These are phyloP conservation scores for Aegilops umbellulata DNA, from an alignment of 176 grass and related monocot genomes.

Conservation along the genomic window DNA sequence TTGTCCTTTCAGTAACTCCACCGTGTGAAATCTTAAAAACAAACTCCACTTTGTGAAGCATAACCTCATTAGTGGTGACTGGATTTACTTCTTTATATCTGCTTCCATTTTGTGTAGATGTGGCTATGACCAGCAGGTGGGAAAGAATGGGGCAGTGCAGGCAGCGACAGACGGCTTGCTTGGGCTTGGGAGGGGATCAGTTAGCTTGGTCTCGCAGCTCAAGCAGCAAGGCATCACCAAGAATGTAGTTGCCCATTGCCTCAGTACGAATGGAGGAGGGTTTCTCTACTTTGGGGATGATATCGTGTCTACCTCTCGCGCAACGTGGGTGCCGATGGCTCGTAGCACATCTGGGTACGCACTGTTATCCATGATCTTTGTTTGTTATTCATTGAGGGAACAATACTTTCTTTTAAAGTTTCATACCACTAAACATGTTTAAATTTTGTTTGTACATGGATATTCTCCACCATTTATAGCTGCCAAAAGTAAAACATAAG, in stretches of 20 bases:
- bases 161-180: slow-evolving; percentile 68
- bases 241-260: slow-evolving; percentile 81
- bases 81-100: background rate
- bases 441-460: no score
- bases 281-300: slow-evolving; percentile 89
- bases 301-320: slow-evolving; percentile 46
- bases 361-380: background rate
- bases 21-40: background rate
- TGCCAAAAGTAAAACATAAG: no score
- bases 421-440: no score
- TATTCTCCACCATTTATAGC: no score
- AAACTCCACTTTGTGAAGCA: background rate
- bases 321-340: slow-evolving; percentile 66
- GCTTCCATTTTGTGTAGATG: slow-evolving; percentile 42
- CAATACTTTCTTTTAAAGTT: background rate
- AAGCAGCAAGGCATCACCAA: slow-evolving; percentile 76
- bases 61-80: background rate
- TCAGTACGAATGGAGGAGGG: slow-evolving; percentile 62
- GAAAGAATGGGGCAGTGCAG: slow-evolving; percentile 28
- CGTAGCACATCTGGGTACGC: slow-evolving; percentile 40
- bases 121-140: slow-evolving; percentile 80
- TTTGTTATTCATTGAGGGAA: background rate
- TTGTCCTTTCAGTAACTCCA: background rate
- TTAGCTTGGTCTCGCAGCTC: slow-evolving; percentile 70
- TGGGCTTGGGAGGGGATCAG: slow-evolving; percentile 65